phyloP scores from a whole-genome alignment of 2,329 filamentous ascomycete genomes.

The Metarhizium robertsii region DNA sequence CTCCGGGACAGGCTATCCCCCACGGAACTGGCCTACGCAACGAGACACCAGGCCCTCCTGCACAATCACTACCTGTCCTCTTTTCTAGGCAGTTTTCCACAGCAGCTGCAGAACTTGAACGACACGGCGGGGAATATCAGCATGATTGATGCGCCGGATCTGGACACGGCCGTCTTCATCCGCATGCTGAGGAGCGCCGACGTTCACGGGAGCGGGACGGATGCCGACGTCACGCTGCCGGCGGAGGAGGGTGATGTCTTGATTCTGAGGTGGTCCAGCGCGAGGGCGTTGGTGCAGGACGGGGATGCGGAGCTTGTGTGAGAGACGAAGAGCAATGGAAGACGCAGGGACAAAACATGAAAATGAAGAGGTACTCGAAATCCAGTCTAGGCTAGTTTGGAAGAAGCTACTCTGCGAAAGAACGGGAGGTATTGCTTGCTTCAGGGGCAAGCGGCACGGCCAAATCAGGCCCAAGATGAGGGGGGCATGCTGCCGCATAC shows the following conservation, averaged over 20 bases:
- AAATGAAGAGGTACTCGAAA: too few relatives aligned
- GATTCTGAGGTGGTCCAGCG: conserved; percentile 66
- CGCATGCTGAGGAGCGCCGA: conserved; percentile 55
- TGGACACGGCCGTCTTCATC: conserved; percentile 76
- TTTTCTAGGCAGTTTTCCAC: conserved; percentile 76
- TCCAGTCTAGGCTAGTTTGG: too few relatives aligned
- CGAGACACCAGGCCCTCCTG: conserved; percentile 74
- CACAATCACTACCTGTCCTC: conserved; percentile 77
- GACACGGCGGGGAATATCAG: conserved; percentile 81
- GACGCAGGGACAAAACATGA: too few relatives aligned
- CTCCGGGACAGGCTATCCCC: conserved; percentile 58
- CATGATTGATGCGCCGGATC: conserved; percentile 86
- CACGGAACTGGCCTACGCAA: conserved; percentile 73
- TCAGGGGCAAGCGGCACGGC: too few relatives aligned
- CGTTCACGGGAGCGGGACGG: conserved; percentile 52
- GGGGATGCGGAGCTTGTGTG: conserved; percentile 51
- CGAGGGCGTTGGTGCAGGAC: conserved; percentile 48
- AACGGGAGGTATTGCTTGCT: too few relatives aligned
- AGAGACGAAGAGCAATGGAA: conserved; percentile 12
- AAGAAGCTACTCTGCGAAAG: too few relatives aligned
- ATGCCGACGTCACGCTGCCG: conserved; percentile 51
- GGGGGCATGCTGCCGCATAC: too few relatives aligned
- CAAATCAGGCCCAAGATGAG: too few relatives aligned
- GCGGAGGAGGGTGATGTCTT: conserved; percentile 54
- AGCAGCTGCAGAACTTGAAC: conserved; percentile 72